Evolutionary conservation across 1,139 yeast genomes (phyloP).

Genomic region (Protomyces gravidus): DNA sequence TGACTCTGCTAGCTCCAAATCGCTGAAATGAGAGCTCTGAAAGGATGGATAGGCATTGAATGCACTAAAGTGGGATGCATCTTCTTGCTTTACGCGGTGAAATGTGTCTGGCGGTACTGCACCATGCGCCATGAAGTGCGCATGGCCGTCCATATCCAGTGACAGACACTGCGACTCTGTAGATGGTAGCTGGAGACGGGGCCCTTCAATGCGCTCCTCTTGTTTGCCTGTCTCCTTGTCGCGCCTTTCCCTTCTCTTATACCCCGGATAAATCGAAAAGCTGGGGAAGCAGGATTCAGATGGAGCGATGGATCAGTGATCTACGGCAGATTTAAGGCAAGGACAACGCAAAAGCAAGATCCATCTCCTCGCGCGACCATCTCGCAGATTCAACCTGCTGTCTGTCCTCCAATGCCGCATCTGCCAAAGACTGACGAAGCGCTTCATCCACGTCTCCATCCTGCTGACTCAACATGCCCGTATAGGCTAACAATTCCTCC

Average conservation of each 20-base stretch:
- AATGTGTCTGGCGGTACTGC: not conserved
- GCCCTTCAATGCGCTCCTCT: too few species aligned
- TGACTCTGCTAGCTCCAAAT: constrained; percentile 16
- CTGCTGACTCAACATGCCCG: not conserved
- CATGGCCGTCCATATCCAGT: not conserved
- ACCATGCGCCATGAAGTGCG: not conserved
- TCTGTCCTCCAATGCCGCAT: not conserved
- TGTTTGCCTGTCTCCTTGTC: too few species aligned
- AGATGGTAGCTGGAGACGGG: too few species aligned
- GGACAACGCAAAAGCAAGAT: not conserved
- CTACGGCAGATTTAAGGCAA: not conserved
- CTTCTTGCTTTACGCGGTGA: not conserved
- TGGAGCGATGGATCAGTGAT: not conserved
- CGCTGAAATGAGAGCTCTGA: not conserved
- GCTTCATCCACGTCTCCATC: not conserved
- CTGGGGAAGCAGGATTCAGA: not conserved
- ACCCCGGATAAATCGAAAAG: too few species aligned
- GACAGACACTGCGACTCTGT: too few species aligned
- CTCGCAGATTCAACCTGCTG: not conserved
- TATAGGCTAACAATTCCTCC: constrained; percentile 10
- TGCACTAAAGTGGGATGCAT: not conserved
- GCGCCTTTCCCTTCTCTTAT: too few species aligned
- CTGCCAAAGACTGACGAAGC: not conserved
- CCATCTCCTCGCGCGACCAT: not conserved
- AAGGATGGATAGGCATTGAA: not conserved